Conservation (phyloP, 2,329 filamentous ascomycete genomes). For the Claviceps maximensis region DNA sequence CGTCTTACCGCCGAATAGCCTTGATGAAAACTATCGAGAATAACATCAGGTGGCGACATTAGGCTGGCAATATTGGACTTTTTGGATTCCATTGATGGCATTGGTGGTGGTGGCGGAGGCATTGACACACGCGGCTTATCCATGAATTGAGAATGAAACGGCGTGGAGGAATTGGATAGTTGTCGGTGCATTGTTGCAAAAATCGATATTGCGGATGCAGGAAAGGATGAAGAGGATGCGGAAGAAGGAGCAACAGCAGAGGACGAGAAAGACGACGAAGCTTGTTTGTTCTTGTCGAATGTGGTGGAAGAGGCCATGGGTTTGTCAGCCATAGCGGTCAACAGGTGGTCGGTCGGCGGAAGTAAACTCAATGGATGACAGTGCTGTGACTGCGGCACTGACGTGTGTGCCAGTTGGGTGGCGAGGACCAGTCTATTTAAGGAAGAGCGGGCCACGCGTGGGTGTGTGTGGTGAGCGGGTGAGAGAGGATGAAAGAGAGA, state of each 20-base stretch:
- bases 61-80: conserved; percentile 40
- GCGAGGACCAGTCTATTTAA: not conserved
- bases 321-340: conserved; percentile 23
- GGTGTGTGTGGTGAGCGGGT: too few species aligned
- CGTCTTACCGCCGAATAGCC: conserved; percentile 3
- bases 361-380: not conserved
- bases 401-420: conserved; percentile 3
- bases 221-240: conserved; percentile 8
- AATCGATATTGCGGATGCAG: conserved; percentile 7
- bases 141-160: conserved; percentile 12
- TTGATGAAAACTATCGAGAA: conserved; percentile 38
- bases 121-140: conserved; percentile 13
- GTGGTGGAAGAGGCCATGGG: conserved; percentile 16
- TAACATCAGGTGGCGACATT: conserved; percentile 49
- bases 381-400: conserved; percentile 4
- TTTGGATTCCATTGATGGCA: conserved; percentile 17
- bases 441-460: not conserved
- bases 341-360: not conserved
- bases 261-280: conserved; percentile 6
- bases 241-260: conserved; percentile 1
- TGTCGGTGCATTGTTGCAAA: conserved; percentile 7
- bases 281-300: conserved; percentile 16
- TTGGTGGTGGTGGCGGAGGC: conserved; percentile 15
- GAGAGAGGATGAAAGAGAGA: too few species aligned
- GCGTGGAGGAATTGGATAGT: conserved; percentile 13